Percentiles rank a stretch among this genome's conserved stretches.
Evolutionary conservation across 257 asterid genomes (phyloP).

Genomic region (Gynochthodes officinalis): DNA sequence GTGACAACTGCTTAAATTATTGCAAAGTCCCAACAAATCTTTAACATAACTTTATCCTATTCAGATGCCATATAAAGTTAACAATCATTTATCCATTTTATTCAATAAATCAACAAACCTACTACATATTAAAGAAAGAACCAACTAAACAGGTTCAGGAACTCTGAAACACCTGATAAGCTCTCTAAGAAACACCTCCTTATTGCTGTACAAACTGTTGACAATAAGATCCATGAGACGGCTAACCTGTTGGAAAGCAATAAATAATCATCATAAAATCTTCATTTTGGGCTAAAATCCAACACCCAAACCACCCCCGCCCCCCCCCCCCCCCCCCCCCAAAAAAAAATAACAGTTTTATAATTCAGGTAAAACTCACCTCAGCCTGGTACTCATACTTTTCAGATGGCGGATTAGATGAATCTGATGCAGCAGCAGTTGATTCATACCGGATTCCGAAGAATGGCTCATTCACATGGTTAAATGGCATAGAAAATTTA

Average conservation of each 20-base stretch:
- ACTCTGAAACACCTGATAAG: constrained; percentile 68
- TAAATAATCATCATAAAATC: constrained; percentile 2
- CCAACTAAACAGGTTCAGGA: not conserved
- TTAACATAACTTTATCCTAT: not conserved
- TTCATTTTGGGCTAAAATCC: constrained; percentile 3
- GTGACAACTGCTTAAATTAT: not conserved
- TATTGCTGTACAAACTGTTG: constrained; percentile 90
- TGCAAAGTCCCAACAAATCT: not conserved
- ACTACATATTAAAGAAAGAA: not conserved
- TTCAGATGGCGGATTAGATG: constrained; percentile 51
- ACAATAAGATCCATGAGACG: constrained; percentile 98
- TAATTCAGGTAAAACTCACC: constrained; percentile 36
- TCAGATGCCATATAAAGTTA: not conserved
- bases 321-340: no score
- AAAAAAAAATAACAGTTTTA: no score
- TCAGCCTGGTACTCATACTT: constrained; percentile 96
- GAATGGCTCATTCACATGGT: constrained; percentile 21
- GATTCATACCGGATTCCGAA: constrained; percentile 58
- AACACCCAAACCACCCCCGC: no score
- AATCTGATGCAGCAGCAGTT: constrained; percentile 68
- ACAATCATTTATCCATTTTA: not conserved
- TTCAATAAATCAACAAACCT: not conserved
- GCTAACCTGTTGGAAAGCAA: constrained; percentile 63
- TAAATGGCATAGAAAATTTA: constrained; percentile 28
- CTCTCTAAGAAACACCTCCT: constrained; percentile 93